phyloP scores from a whole-genome alignment of 768 basidiomycete species.

The Suillus subalutaceus region DNA sequence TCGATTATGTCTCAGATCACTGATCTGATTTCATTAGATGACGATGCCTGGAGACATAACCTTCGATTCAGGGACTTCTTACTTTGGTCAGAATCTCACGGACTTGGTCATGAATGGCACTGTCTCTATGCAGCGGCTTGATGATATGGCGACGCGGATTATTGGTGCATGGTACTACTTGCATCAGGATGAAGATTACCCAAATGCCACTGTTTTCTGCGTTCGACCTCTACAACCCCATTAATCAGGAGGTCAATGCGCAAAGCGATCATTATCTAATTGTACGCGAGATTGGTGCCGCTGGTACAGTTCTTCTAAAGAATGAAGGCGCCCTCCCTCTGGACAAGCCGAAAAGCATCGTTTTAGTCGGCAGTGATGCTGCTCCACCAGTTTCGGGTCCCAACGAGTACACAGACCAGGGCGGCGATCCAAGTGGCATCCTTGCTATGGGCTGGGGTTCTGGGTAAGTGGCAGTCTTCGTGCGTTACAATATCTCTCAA shows the following conservation, averaged over 20 bases:
- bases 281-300: constrained; percentile 63
- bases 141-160: constrained; percentile 74
- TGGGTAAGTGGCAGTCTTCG: constrained; percentile 42
- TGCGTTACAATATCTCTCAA: constrained; percentile 35
- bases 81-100: constrained; percentile 64
- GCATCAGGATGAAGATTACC: constrained; percentile 36
- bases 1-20: not conserved
- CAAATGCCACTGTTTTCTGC: constrained; percentile 28
- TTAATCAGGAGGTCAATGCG: constrained; percentile 54
- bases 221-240: constrained; percentile 30
- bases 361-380: constrained; percentile 64
- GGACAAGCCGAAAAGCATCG: constrained; percentile 58
- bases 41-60: constrained; percentile 71
- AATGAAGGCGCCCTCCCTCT: constrained; percentile 65
- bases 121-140: constrained; percentile 60
- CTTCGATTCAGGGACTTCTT: constrained; percentile 39
- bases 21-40: constrained; percentile 46
- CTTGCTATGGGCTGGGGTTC: constrained; percentile 95
- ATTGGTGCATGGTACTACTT: constrained; percentile 60
- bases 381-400: constrained; percentile 69
- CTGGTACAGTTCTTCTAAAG: constrained; percentile 70
- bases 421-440: constrained; percentile 62
- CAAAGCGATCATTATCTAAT: constrained; percentile 55
- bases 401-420: constrained; percentile 67
- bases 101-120: constrained; percentile 60